phyloP scores from a whole-genome alignment of 495 filamentous ascomycete species.

The Oidiodendron maius region DNA sequence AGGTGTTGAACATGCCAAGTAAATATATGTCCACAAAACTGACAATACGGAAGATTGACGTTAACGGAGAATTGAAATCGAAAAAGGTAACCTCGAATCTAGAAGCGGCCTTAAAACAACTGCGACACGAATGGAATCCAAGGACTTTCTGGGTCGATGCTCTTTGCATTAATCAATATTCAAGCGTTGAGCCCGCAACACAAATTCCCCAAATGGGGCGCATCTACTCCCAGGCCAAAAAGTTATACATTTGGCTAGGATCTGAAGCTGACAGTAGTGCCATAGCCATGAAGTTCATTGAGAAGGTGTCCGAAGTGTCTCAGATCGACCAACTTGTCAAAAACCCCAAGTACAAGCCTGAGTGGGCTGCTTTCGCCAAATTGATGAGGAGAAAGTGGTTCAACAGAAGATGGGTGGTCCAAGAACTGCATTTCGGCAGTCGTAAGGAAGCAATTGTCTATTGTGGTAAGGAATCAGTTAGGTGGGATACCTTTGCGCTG shows the following conservation, averaged over 20 bases:
- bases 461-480: constrained; percentile 5
- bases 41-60: background rate
- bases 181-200: constrained; percentile 19
- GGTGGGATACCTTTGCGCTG: constrained; percentile 7
- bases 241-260: constrained; percentile 25
- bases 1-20: background rate
- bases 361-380: constrained; percentile 24
- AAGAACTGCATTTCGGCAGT: constrained; percentile 32
- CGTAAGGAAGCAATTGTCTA: constrained; percentile 3
- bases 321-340: constrained; percentile 25
- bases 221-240: constrained; percentile 24
- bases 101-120: constrained; percentile 12
- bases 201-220: constrained; percentile 28
- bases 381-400: constrained; percentile 32
- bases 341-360: background rate
- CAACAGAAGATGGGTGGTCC: constrained; percentile 29
- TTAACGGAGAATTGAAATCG: background rate
- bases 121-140: constrained; percentile 7
- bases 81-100: background rate
- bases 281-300: constrained; percentile 22
- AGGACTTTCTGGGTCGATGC: no score
- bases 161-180: constrained; percentile 32
- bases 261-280: constrained; percentile 12
- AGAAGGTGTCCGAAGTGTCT: constrained; percentile 21
- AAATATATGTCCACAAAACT: background rate